These are phyloP conservation scores for Suillus spraguei DNA, from an alignment of 768 basidiomycete genomes.

Conservation along the genomic window DNA sequence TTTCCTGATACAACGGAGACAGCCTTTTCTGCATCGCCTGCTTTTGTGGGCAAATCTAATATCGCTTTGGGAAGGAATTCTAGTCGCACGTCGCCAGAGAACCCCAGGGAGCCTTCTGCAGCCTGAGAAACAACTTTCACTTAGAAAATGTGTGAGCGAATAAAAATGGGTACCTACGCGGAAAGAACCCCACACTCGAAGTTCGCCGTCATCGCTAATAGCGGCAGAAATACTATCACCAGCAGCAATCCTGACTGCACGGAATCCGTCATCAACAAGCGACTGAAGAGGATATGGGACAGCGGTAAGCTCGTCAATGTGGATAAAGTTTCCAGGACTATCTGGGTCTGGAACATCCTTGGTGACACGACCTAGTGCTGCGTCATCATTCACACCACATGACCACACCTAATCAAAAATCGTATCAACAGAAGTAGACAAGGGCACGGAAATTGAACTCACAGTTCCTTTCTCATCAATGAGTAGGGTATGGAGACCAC, in stretches of 20 bases:
- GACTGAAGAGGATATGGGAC: constrained; percentile 68
- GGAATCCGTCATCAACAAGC: constrained; percentile 78
- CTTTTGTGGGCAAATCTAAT: constrained; percentile 59
- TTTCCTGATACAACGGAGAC: constrained; percentile 77
- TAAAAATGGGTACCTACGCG: constrained; percentile 54
- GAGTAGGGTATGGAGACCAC: constrained; percentile 88
- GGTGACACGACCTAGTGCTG: constrained; percentile 82
- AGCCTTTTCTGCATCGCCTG: constrained; percentile 70
- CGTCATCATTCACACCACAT: constrained; percentile 87
- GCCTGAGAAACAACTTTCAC: constrained; percentile 43
- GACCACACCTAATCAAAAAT: constrained; percentile 65
- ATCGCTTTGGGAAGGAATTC: constrained; percentile 68
- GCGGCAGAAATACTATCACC: constrained; percentile 91
- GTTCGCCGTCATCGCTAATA: constrained; percentile 74
- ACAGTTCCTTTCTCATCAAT: constrained; percentile 91
- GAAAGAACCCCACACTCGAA: constrained; percentile 91
- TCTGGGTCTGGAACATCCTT: constrained; percentile 59
- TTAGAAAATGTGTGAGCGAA: constrained; percentile 10
- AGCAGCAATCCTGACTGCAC: constrained; percentile 78
- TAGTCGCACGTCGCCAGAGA: constrained; percentile 64
- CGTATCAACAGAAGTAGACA: constrained; percentile 8
- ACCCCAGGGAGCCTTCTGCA: constrained; percentile 84
- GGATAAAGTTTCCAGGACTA: constrained; percentile 58
- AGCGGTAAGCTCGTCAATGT: constrained; percentile 52
- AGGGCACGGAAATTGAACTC: constrained; percentile 36